These are phyloP conservation scores for Thamnidium elegans DNA, from an alignment of 192 early-diverging fungal genomes.

Conservation along the genomic window DNA sequence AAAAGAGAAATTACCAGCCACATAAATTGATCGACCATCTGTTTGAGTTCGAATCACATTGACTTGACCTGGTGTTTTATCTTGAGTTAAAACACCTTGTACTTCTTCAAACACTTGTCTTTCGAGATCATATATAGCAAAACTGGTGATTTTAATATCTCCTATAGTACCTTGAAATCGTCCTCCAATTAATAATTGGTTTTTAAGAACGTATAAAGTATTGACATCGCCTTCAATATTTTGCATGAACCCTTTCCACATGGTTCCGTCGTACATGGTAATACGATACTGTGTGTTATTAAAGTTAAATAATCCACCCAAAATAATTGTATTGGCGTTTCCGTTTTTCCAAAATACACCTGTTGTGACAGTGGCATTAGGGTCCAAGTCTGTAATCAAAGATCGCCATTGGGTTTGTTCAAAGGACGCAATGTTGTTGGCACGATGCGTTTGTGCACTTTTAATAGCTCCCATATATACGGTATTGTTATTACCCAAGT, in stretches of 20 bases:
- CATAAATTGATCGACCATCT: slow-evolving; percentile 36
- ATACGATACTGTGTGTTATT: slow-evolving; percentile 40
- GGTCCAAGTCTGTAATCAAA: background rate
- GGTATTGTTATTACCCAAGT: background rate
- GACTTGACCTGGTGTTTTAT: slow-evolving; percentile 11
- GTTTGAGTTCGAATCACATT: slow-evolving; percentile 14
- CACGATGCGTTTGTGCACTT: slow-evolving; percentile 14
- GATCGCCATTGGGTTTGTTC: slow-evolving; percentile 2
- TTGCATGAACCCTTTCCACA: slow-evolving; percentile 39
- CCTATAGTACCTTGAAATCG: slow-evolving; percentile 35
- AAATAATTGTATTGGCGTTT: slow-evolving; percentile 33
- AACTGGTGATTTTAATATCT: slow-evolving; percentile 27
- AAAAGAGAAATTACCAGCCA: slow-evolving; percentile 54
- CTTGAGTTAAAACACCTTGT: slow-evolving; percentile 27
- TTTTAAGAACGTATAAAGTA: slow-evolving; percentile 39
- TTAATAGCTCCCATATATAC: slow-evolving; percentile 27
- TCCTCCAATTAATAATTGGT: slow-evolving; percentile 57
- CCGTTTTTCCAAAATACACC: slow-evolving; percentile 53
- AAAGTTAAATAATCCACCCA: slow-evolving; percentile 53
- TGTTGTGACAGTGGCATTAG: slow-evolving; percentile 40
- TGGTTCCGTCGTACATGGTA: slow-evolving; percentile 38
- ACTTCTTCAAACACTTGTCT: slow-evolving; percentile 16
- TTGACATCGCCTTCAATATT: slow-evolving; percentile 48
- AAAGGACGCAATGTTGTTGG: slow-evolving; percentile 9
- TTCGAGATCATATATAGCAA: slow-evolving; percentile 51